Evolutionary conservation across 352 stramenopile genomes (phyloP), one percentile per base, ranked within the genome.

Genomic region (Thalassiosira livingstoniorum): DNA sequence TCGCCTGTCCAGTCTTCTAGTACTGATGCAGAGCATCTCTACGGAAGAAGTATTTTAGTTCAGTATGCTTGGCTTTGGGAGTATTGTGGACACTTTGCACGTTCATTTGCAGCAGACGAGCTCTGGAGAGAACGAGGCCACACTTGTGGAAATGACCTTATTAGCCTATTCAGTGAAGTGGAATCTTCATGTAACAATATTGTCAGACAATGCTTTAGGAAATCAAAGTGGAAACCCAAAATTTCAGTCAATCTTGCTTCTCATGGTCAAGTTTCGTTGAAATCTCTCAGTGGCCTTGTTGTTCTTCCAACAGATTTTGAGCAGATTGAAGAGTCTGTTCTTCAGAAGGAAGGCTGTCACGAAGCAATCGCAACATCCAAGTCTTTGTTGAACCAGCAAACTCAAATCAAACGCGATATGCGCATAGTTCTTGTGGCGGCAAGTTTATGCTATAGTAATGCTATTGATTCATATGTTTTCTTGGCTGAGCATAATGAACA

Each of bases 41-140:
- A 80, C 58, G 57, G n/a, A 4, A 76, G 61, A 70, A 88, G 81
- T 63, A 78, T 85, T 39, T 35, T 82, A n/a, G 47, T 82, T 32
- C 90, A 94, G 66, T 92, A 92, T 47, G 79, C 82, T 25, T 92
- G 87, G 86, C 64, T 93, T 10, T 92, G 87, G 85, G 88, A 94
- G 54, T 90, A 93, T 75, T 93, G 87, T 70, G 90, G 90, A 18
- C 87, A 93, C 76, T 94, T 94, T 84, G 90, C 87, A 13, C 68
- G 90, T 67, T 93, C 90, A 11, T 94, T 93, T 85, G 88, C 87
- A 0, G 86, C 85, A 2, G 90, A 94, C 68, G 80, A 84, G n/a
- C 61, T 92, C 5, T 94, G 90, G 90, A 67, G 90, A 66, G 90
- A 94, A 62, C 79, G 87, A 25, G 90, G 90, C 2, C 90, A 94